Conservation (phyloP, 805 yeast genomes). For the Lipomyces sp. region DNA sequence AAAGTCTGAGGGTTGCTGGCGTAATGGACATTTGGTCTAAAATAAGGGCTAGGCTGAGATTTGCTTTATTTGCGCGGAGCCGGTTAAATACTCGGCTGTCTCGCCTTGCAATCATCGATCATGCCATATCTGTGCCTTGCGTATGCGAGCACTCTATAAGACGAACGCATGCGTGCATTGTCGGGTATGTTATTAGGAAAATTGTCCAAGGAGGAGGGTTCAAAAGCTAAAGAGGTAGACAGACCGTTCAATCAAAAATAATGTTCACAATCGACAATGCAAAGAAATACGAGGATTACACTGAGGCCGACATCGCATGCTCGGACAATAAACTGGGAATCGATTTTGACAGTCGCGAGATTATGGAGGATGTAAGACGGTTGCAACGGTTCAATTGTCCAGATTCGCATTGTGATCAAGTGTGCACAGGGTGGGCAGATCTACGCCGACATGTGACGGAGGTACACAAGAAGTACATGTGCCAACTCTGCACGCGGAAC, state of each 20-base stretch:
- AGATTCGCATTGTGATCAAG: constrained; percentile 48
- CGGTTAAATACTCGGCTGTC: constrained; percentile 64
- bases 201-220: background rate
- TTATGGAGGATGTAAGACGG: constrained; percentile 54
- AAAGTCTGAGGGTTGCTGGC: background rate
- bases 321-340: constrained; percentile 57
- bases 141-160: constrained; percentile 79
- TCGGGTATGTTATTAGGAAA: constrained; percentile 49
- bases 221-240: background rate
- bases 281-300: constrained; percentile 50
- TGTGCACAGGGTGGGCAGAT: constrained; percentile 57
- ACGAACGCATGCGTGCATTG: constrained; percentile 82
- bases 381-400: constrained; percentile 66
- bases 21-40: background rate
- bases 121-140: constrained; percentile 80
- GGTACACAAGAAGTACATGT: constrained; percentile 67
- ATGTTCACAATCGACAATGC: constrained; percentile 58
- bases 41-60: constrained; percentile 42
- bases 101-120: constrained; percentile 84
- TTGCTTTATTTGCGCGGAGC: constrained; percentile 87
- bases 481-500: constrained; percentile 76
- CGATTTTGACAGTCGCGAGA: constrained; percentile 61
- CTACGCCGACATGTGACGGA: constrained; percentile 67
- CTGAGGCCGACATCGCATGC: constrained; percentile 45
- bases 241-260: constrained; percentile 59